phyloP scores from a whole-genome alignment of 305 asterid species.

The Plantago coronopus region DNA sequence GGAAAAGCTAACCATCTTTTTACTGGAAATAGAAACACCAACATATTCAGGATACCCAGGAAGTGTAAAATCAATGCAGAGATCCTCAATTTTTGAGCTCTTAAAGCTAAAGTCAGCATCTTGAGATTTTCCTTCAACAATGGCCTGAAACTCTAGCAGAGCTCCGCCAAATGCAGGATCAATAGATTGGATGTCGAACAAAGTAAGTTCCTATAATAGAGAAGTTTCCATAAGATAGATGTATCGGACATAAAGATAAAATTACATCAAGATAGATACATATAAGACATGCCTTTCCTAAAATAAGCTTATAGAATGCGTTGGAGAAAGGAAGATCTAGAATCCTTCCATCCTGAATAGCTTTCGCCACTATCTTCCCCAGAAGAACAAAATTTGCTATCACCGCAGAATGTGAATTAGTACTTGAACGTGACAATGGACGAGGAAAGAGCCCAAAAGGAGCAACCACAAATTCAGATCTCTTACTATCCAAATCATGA shows the following conservation, averaged over 20 bases:
- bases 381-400: conserved; percentile 62
- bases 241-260: conserved; percentile 14
- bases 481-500: conserved; percentile 33
- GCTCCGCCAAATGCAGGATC: conserved; percentile 77
- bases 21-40: conserved; percentile 37
- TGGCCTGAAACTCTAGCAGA: conserved; percentile 74
- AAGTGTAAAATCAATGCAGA: conserved; percentile 83
- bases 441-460: conserved; percentile 84
- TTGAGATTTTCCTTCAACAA: conserved; percentile 48
- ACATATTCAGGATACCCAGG: conserved; percentile 91
- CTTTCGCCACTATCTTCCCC: conserved; percentile 83
- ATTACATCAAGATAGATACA: conserved; percentile 11
- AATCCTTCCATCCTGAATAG: conserved; percentile 90
- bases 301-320: conserved; percentile 76
- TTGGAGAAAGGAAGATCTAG: conserved; percentile 90
- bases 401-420: conserved; percentile 50
- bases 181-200: conserved; percentile 74
- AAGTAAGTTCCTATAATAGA: conserved; percentile 64
- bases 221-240: conserved; percentile 9
- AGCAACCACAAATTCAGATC: conserved; percentile 41
- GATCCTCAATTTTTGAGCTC: conserved; percentile 71
- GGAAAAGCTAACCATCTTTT: conserved; percentile 57
- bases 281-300: conserved; percentile 57
- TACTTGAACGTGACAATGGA: conserved; percentile 65
- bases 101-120: conserved; percentile 44